phyloP scores from a whole-genome alignment of 768 basidiomycete genomes.

The Lentinula boryana region DNA sequence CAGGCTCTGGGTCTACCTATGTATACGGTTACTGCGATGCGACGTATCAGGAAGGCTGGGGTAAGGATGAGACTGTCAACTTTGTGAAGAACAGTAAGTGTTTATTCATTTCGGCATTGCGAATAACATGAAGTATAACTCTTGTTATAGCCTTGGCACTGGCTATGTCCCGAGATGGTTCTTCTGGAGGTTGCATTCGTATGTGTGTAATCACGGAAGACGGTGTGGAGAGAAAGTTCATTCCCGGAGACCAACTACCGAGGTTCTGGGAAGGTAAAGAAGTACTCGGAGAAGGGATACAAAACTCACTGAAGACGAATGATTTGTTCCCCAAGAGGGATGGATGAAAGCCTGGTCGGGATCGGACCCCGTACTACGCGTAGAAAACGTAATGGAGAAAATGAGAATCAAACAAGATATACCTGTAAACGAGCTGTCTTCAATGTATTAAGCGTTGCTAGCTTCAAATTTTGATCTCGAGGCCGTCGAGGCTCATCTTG shows the following conservation, averaged over 20 bases:
- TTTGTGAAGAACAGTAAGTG: slow-evolving; percentile 94
- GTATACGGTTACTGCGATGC: slow-evolving; percentile 99
- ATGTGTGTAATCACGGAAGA: slow-evolving; percentile 96
- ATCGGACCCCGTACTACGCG: too few species aligned
- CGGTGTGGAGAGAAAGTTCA: slow-evolving; percentile 85
- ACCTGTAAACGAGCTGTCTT: too few species aligned
- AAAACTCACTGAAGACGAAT: slow-evolving; percentile 14
- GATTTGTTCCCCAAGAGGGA: too few species aligned
- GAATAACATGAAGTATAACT: slow-evolving; percentile 1
- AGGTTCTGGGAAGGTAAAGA: slow-evolving; percentile 87
- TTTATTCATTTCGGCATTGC: not conserved
- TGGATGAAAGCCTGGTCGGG: too few species aligned
- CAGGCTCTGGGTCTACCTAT: slow-evolving; percentile 94
- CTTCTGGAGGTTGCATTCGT: slow-evolving; percentile 94
- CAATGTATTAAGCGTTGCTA: too few species aligned
- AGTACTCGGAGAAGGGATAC: slow-evolving; percentile 40
- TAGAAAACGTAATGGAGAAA: too few species aligned
- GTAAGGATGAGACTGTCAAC: slow-evolving; percentile 80
- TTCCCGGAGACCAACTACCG: slow-evolving; percentile 86
- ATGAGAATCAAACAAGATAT: too few species aligned
- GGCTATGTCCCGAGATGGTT: slow-evolving; percentile 97
- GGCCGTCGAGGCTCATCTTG: too few species aligned
- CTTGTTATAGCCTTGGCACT: slow-evolving; percentile 68
- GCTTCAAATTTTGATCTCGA: too few species aligned
- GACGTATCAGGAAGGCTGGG: slow-evolving; percentile 93